Base-by-base conservation (phyloP, 179 eudicot genomes). In the Dionaea muscipula region DNA sequence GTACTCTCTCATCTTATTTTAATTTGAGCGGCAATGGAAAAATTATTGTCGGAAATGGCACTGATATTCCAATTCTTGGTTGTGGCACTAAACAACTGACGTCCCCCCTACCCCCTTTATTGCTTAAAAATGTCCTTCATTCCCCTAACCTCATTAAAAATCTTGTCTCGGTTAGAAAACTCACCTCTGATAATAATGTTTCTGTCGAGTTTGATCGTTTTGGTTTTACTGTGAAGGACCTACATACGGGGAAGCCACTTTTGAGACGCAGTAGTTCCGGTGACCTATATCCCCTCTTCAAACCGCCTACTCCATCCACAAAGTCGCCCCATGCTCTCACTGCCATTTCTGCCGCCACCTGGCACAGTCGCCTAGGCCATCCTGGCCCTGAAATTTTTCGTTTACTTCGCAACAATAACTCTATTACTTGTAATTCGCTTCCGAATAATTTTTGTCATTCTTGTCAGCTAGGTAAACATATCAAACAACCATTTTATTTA, bases 71-170 rank as follows among this genome's bases (percentile, higher is more conserved):
- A 15, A 35, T 54, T 21, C 21, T 9, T 1, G 25, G 10, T 6
- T 8, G 19, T 12, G 57, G 45, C 16, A 11, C 10, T 4, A 19
- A 23, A 25, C n/a, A 2, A 2, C 7, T 35, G 2, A 13, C 54
- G 4, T 20, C 24, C 15, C 18, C 14, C 31, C 14, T 1, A 2
- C 57, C 1, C 7, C 26, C 45, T 3, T 9, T 54, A 1, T 1
- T n/a, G 3, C 45, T 54, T 4, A 18, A 22, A 17, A 19, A 54
- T 36, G 57, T 54, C n/a, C 44, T 54, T 0, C 26, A 31, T 13
- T 8, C 57, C 22, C 57, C 57, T 12, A 0, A 19, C 3, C 7
- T 54, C 4, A 15, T 54, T 4, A 54, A 54, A 54, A 54, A 54
- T 36, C 15, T 54, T 0, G 35, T 54, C 18, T 54, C 26, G 2